Conservation (phyloP, 2,329 filamentous ascomycete genomes). For the Cladorrhinum sp. region DNA sequence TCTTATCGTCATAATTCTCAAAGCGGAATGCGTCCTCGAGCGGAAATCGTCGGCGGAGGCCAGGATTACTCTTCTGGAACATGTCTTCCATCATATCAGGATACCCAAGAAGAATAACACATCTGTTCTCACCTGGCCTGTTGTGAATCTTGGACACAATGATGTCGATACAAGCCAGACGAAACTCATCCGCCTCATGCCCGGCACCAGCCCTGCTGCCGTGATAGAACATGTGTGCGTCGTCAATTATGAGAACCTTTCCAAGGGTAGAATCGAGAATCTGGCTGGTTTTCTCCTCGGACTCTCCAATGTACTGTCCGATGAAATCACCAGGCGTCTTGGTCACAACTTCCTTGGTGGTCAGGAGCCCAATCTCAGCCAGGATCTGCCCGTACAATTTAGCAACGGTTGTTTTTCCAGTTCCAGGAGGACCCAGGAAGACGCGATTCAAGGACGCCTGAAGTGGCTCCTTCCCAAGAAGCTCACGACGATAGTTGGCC, state of each 20-base stretch:
- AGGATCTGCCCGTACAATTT: slow-evolving; percentile 61
- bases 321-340: slow-evolving; percentile 62
- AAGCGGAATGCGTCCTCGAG: slow-evolving; percentile 55
- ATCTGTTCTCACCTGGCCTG: slow-evolving; percentile 59
- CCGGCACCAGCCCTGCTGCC: slow-evolving; percentile 26
- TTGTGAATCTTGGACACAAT: slow-evolving; percentile 61
- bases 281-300: slow-evolving; percentile 55
- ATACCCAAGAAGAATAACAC: slow-evolving; percentile 61
- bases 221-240: slow-evolving; percentile 54
- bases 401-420: slow-evolving; percentile 62
- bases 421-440: slow-evolving; percentile 61
- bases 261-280: slow-evolving; percentile 54
- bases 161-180: slow-evolving; percentile 57
- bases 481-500: slow-evolving; percentile 55
- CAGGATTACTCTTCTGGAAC: slow-evolving; percentile 60
- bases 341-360: slow-evolving; percentile 56
- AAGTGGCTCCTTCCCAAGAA: slow-evolving; percentile 49
- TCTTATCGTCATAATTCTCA: slow-evolving; percentile 53
- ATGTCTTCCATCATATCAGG: slow-evolving; percentile 57
- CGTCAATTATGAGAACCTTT: slow-evolving; percentile 63
- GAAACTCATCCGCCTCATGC: slow-evolving; percentile 36
- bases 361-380: slow-evolving; percentile 56
- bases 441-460: slow-evolving; percentile 54
- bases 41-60: slow-evolving; percentile 56
- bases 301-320: slow-evolving; percentile 50